Conservation (phyloP, 768 basidiomycete genomes). For the Boletus rubroflammeus region DNA sequence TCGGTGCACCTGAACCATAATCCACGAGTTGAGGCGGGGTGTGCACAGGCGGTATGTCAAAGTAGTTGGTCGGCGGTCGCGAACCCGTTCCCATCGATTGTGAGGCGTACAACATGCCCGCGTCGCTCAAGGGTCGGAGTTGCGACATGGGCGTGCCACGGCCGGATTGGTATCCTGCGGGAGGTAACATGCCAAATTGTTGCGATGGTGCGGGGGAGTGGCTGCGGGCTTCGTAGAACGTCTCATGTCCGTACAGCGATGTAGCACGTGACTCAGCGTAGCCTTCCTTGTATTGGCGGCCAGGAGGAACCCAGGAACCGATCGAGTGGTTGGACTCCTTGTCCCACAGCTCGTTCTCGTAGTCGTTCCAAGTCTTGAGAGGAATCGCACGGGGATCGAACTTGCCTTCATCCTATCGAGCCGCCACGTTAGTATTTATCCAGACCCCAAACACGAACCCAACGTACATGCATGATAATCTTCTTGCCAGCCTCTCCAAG, state of each 20-base stretch:
- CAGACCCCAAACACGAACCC: neutral
- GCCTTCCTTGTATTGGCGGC: constrained; percentile 65
- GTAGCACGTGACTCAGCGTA: constrained; percentile 76
- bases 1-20: constrained; percentile 46
- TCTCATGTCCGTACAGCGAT: constrained; percentile 85
- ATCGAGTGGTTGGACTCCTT: constrained; percentile 96
- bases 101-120: constrained; percentile 48
- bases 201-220: constrained; percentile 72
- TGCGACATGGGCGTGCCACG: constrained; percentile 65
- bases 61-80: constrained; percentile 70
- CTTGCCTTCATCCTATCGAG: constrained; percentile 86
- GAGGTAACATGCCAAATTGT: constrained; percentile 52
- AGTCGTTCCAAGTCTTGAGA: constrained; percentile 95
- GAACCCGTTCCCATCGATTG: constrained; percentile 64
- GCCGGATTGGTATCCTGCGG: constrained; percentile 74
- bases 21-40: constrained; percentile 51
- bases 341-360: constrained; percentile 97
- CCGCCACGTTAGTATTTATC: constrained; percentile 5
- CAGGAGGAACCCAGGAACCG: constrained; percentile 86
- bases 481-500: constrained; percentile 95
- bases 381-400: constrained; percentile 93
- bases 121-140: constrained; percentile 33
- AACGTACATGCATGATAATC: constrained; percentile 84
- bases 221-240: constrained; percentile 72
- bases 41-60: constrained; percentile 56